Percentiles rank a stretch among this genome's conserved stretches.
Evolutionary conservation across 1,284 basidiomycete species (phyloP).

Genomic region (Ganoderma sinense): DNA sequence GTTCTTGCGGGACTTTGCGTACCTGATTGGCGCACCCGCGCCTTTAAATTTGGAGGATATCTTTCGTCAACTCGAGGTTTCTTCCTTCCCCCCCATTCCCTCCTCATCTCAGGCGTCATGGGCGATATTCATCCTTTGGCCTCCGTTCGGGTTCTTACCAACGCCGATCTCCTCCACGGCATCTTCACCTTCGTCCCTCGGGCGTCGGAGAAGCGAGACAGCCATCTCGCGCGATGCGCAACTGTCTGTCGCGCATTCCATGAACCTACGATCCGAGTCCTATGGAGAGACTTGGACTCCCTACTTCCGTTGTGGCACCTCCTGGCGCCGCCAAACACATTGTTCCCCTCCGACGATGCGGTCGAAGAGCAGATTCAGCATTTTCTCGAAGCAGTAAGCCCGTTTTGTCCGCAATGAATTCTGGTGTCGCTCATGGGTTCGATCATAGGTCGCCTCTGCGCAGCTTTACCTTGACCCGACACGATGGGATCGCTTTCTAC

Average conservation of each 20-base stretch:
- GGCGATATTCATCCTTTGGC: not conserved
- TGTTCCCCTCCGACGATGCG: not conserved
- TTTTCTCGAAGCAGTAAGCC: not conserved
- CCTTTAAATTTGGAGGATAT: too few species aligned
- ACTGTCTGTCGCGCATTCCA: conserved; percentile 6
- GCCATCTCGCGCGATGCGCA: not conserved
- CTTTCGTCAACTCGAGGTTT: too few species aligned
- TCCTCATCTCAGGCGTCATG: not conserved
- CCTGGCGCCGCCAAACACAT: not conserved
- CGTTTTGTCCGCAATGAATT: not conserved
- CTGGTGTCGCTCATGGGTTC: not conserved
- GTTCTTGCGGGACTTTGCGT: too few species aligned
- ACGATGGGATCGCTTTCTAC: not conserved
- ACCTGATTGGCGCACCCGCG: too few species aligned
- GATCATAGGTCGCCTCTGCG: not conserved
- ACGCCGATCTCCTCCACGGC: not conserved
- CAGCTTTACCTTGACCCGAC: not conserved
- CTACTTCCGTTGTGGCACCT: conserved; percentile 8
- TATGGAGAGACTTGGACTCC: not conserved
- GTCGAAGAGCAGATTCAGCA: not conserved
- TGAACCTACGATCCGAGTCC: not conserved
- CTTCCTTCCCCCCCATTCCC: too few species aligned
- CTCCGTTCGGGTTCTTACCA: not conserved
- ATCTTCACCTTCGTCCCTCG: not conserved
- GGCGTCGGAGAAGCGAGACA: not conserved